Evolutionary conservation across 495 filamentous ascomycete species (phyloP).

Genomic region (Hypomontagnella monticulosa): DNA sequence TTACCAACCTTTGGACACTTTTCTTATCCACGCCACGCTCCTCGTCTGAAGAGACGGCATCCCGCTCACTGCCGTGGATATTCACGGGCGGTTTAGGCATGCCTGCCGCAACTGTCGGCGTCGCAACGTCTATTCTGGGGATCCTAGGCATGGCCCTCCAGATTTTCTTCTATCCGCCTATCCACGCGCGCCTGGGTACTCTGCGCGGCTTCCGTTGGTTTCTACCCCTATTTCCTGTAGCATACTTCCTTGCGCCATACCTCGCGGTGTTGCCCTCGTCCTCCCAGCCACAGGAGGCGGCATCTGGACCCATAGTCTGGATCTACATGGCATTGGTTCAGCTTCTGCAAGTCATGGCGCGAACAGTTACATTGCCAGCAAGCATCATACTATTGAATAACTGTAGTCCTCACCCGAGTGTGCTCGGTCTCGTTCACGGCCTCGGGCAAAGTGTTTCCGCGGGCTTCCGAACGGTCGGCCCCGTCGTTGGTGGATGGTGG

Average conservation of each 20-base stretch:
- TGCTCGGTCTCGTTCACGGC: constrained; percentile 84
- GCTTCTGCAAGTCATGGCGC: constrained; percentile 75
- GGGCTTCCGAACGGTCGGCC: constrained; percentile 78
- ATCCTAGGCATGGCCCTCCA: constrained; percentile 81
- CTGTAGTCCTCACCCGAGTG: constrained; percentile 80
- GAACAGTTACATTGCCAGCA: constrained; percentile 82
- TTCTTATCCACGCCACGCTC: constrained; percentile 84
- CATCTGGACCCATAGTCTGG: constrained; percentile 76
- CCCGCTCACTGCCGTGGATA: constrained; percentile 63
- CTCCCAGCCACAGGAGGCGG: constrained; percentile 66
- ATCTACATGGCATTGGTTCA: constrained; percentile 72
- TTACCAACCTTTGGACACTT: constrained; percentile 83
- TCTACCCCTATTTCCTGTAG: constrained; percentile 75
- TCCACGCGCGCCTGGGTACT: constrained; percentile 74
- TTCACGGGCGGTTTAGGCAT: constrained; percentile 86
- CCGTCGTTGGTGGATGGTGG: constrained; percentile 73
- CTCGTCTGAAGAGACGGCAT: constrained; percentile 49
- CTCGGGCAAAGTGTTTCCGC: constrained; percentile 78
- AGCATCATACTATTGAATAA: constrained; percentile 86
- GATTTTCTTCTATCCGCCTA: constrained; percentile 76
- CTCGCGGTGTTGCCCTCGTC: constrained; percentile 74
- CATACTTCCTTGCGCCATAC: constrained; percentile 77
- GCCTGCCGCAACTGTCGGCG: constrained; percentile 75
- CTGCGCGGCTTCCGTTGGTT: constrained; percentile 73
- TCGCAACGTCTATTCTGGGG: constrained; percentile 81